Evolutionary conservation across 345 rosid genomes (phyloP).

Genomic region (Eucalyptus pauciflora): DNA sequence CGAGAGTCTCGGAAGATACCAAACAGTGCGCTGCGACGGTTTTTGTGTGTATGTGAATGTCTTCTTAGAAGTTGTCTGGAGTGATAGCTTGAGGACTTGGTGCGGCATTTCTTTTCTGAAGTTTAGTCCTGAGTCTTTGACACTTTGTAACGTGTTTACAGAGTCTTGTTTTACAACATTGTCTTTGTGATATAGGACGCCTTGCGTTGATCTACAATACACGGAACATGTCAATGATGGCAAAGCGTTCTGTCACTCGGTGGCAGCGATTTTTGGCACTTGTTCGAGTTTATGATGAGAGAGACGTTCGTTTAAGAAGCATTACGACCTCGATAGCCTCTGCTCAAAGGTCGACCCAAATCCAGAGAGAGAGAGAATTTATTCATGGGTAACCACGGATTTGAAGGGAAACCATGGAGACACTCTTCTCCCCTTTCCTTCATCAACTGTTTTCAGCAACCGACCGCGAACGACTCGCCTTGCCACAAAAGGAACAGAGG

Average conservation of each 20-base stretch:
- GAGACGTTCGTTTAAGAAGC: neutral
- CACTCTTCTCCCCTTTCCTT: neutral
- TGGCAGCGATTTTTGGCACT: neutral
- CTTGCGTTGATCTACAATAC: neutral
- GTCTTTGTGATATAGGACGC: neutral
- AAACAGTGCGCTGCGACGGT: neutral
- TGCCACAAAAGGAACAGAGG: constrained; percentile 4
- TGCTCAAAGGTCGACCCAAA: neutral
- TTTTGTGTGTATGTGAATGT: neutral
- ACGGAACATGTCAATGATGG: neutral
- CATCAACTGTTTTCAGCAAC: neutral
- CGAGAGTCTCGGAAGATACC: neutral
- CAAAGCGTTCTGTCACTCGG: neutral
- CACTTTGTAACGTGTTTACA: neutral
- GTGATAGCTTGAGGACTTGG: neutral
- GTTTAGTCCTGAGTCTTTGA: neutral
- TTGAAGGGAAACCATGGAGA: neutral
- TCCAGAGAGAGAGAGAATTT: neutral
- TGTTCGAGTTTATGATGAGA: neutral
- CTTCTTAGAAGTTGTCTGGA: neutral
- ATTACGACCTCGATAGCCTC: neutral
- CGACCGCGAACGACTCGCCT: neutral
- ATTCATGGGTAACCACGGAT: neutral
- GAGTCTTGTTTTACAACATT: neutral
- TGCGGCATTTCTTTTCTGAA: neutral